These are phyloP conservation scores for Rhazya stricta DNA, from an alignment of 257 asterid species.

Conservation along the genomic window DNA sequence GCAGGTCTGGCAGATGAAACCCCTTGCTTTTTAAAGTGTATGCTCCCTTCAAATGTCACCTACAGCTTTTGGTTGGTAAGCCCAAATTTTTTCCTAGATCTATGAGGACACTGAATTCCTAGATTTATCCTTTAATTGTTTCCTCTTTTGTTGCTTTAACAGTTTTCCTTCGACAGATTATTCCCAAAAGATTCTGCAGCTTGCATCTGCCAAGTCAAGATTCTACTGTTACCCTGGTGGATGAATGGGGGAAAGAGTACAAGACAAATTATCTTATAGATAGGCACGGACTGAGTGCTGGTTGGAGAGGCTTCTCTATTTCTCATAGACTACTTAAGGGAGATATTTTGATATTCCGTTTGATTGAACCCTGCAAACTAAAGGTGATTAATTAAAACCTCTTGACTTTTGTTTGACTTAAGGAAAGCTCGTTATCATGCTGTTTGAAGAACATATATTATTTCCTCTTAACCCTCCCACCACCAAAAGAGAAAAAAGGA, in stretches of 20 bases:
- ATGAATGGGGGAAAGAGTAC: constrained; percentile 85
- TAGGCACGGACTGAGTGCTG: constrained; percentile 85
- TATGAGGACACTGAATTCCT: constrained; percentile 1
- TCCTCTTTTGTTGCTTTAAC: constrained; percentile 4
- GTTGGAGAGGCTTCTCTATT: constrained; percentile 86
- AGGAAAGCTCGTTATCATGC: not conserved
- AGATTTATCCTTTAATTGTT: constrained; percentile 10
- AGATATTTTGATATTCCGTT: constrained; percentile 65
- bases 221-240: constrained; percentile 54
- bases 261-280: constrained; percentile 58
- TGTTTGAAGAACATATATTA: not conserved
- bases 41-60: constrained; percentile 92
- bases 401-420: not conserved
- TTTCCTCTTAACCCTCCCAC: too few species aligned
- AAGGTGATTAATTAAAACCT: constrained; percentile 42
- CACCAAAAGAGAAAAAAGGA: too few species aligned
- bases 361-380: constrained; percentile 69
- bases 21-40: constrained; percentile 65
- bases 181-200: constrained; percentile 59
- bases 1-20: constrained; percentile 33
- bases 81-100: constrained; percentile 11
- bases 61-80: constrained; percentile 95
- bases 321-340: constrained; percentile 70
- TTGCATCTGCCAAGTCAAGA: constrained; percentile 56
- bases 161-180: constrained; percentile 45